Base-by-base conservation (phyloP, 371 early-diverging fungal species). In the Racocetra persica region DNA sequence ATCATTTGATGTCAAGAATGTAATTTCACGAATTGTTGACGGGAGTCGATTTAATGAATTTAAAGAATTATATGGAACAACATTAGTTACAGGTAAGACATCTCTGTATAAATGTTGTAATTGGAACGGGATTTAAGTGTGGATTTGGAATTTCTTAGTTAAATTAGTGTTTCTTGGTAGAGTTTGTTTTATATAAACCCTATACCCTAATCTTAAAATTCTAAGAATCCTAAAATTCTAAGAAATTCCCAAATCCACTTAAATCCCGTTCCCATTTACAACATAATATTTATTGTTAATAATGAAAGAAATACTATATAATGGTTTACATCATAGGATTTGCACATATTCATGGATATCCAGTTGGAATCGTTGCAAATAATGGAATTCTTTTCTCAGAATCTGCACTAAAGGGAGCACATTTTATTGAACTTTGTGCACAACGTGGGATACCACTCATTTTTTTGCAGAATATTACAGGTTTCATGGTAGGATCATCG, bases 351-450 rank as follows among this genome's bases (percentile, higher is more conserved):
- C 92, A 97, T 80, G 99, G 99, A 14, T 91, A 93, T 81, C 98
- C 96, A 7, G 95, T 99, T 18, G 99, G 98, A 81, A 96, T 99
- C 78, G 89, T 99, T n/a, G 98, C 97, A 83, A 99, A 99, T 88
- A 98, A 99, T 83, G 98, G 99, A 77, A 96, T 99, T 59, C 86
- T 99, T 70, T 98, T 98, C 84, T 95, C 97, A 8, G 99, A 99
- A 85, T 92, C 96, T 13, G 96, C 99, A 18, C 84, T 98, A 66
- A 99, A 99, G 88, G 98, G 98, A 52, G 97, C 99, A 28, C 99
- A 99, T 83, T 99, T 99, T 83, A 93, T 99, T 63, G 94, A 98
- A 87, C 91, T 98, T n/a, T 98, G 98, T 89, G 88, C 92, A 51
- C 96, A 97, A 87, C 92, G 99, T 77, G 91, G 91, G 69, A 96